Conservation (phyloP, 2,329 filamentous ascomycete genomes). For the Alternaria panax region DNA sequence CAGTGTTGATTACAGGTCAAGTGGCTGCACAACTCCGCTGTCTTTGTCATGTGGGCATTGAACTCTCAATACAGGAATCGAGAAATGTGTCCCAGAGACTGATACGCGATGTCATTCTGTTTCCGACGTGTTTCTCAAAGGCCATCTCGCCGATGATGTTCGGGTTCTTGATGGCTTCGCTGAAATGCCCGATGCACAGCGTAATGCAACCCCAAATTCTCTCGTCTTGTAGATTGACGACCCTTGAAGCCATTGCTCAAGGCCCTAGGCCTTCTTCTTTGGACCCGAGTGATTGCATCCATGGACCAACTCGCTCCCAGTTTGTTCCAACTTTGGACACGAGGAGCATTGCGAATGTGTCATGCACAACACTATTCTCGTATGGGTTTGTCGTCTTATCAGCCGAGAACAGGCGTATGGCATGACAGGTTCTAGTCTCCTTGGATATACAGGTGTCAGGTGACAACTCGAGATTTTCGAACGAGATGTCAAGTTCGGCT, state of each 20-base stretch:
- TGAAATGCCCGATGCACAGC: neutral
- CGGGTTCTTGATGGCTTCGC: too few relatives aligned
- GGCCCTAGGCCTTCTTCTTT: neutral
- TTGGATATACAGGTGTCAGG: rapidly evolving
- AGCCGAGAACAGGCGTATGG: neutral
- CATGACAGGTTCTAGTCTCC: neutral
- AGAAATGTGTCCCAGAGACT: neutral
- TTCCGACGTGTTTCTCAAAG: neutral
- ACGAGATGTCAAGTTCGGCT: neutral
- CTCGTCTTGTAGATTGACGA: neutral
- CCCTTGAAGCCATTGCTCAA: neutral
- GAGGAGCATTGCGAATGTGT: neutral
- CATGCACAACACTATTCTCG: neutral
- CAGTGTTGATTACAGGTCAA: neutral
- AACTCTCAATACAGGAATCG: too few relatives aligned
- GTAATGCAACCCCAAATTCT: neutral
- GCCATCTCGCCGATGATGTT: too few relatives aligned
- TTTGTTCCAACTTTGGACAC: neutral
- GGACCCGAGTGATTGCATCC: neutral
- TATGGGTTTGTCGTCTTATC: neutral
- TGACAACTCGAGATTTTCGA: neutral
- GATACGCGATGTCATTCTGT: neutral
- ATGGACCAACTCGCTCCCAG: neutral
- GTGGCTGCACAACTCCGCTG: neutral
- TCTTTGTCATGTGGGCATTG: too few relatives aligned